A percentile compares a stretch with the other conserved stretches of the same genome.
phyloP scores from a whole-genome alignment of 225 moss, liverwort and hornwort genomes.

The Physcomitrium patens region DNA sequence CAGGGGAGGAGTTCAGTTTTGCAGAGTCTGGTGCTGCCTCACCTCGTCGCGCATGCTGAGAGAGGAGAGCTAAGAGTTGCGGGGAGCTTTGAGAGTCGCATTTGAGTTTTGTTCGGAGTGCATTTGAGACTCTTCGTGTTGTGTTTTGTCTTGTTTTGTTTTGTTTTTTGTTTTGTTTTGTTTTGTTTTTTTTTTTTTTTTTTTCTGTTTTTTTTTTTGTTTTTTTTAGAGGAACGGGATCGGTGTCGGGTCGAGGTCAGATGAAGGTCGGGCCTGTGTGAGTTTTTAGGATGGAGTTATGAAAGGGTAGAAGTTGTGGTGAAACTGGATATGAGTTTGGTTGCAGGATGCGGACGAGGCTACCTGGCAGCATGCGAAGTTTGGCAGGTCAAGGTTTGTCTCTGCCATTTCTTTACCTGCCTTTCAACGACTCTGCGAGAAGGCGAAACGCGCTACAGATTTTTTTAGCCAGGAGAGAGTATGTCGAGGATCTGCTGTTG shows the following conservation, averaged over 20 bases:
- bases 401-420: not conserved
- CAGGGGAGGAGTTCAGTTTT: too few species aligned
- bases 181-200: too few species aligned
- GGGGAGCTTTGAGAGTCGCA: too few species aligned
- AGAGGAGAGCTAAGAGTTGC: too few species aligned
- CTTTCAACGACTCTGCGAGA: not conserved
- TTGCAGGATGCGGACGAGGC: conserved; percentile 15
- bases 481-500: not conserved
- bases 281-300: not conserved
- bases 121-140: not conserved
- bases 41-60: too few species aligned
- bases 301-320: not conserved
- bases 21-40: too few species aligned
- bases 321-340: not conserved
- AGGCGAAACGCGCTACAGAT: not conserved
- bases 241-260: not conserved
- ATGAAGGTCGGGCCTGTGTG: not conserved
- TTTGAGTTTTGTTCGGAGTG: too few species aligned
- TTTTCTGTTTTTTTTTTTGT: too few species aligned
- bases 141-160: too few species aligned
- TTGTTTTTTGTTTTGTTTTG: too few species aligned
- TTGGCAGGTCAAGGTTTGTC: not conserved
- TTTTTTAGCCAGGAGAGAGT: not conserved
- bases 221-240: too few species aligned
- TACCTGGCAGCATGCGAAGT: conserved; percentile 16